Conservation (phyloP, 345 rosid genomes). For the Punica granatum region DNA sequence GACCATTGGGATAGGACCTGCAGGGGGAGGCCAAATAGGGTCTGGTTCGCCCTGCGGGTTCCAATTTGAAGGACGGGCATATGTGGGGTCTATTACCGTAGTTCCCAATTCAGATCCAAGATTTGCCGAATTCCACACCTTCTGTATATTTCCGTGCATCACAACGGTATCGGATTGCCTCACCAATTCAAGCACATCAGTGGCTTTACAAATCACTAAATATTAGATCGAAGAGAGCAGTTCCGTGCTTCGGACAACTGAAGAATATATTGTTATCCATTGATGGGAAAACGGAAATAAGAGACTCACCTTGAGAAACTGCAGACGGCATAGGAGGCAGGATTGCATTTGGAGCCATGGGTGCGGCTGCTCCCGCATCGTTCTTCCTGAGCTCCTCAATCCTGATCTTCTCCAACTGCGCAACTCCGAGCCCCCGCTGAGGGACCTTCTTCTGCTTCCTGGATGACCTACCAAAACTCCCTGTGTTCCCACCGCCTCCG, state of each 20-base stretch:
- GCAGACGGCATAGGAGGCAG: conserved; percentile 11
- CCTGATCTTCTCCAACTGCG: conserved; percentile 59
- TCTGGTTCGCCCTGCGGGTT: neutral
- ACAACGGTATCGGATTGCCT: conserved; percentile 16
- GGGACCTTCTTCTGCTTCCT: conserved; percentile 43
- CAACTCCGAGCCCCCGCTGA: conserved; percentile 68
- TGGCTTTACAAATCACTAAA: conserved; percentile 5
- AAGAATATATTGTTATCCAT: neutral
- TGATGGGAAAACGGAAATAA: neutral
- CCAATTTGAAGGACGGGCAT: neutral
- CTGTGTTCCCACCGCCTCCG: conserved; percentile 13
- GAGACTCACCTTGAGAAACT: conserved; percentile 1
- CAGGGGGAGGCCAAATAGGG: conserved; percentile 3
- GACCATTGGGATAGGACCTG: neutral
- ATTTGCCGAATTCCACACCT: conserved; percentile 21
- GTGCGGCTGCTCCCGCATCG: conserved; percentile 13
- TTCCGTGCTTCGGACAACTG: neutral
- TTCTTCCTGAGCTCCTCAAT: conserved; percentile 44
- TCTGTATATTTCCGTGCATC: conserved; percentile 15
- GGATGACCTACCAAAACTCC: conserved; percentile 19
- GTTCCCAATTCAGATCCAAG: conserved; percentile 19
- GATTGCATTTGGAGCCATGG: conserved; percentile 9
- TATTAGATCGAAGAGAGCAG: neutral
- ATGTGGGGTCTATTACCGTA: conserved; percentile 24
- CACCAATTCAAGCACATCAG: conserved; percentile 5